Evolutionary conservation across 768 basidiomycete species (phyloP), one percentile per base, ranked within the genome.

Genomic region (Lyophyllum decastes): DNA sequence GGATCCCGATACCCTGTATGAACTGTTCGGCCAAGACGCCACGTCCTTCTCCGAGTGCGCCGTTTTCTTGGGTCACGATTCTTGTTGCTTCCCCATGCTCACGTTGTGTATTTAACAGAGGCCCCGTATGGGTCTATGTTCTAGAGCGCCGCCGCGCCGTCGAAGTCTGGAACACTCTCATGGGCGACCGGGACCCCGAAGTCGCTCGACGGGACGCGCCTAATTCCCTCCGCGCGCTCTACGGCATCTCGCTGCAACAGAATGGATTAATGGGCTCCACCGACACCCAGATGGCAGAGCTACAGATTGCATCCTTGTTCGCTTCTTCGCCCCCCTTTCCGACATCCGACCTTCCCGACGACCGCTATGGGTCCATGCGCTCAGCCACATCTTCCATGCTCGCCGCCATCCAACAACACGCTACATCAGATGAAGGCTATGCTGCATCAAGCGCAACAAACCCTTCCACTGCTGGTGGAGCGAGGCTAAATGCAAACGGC

Each of bases 111-210:
- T 58, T 40, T 58, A 27, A 52, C 59, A 93, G 91, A 60, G 90
- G 90, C 56, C 88, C 92, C 19, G 89, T 92, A n/a, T 93, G 92
- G 89, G 90, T 94, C 21, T 94, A 93, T 70, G 88, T 94, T 38
- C 87, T 94, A 60, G 92, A 93, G 68, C 84, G 92, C 35, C 79
- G 88, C 51, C 84, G 88, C 38, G 89, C 92, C 6, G 87, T 94
- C 48, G 86, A 92, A 71, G 89, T 92, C 52, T 88, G 88, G 81
- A 77, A 83, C 46, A 85, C 87, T 0, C 83, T 94, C 64, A 90
- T 93, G 82, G 89, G 90, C 54, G 76, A 86, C 68, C 61, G 70
- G 27, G 87, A 90, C 68, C 84, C 87, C 24, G 78, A 78, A 33
- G 65, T 80, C 14, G 88, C 88, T 0, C 78, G 81, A 22, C 49